These are phyloP conservation scores for Solanum gracilifrons DNA, from an alignment of 257 asterid genomes.

Conservation along the genomic window DNA sequence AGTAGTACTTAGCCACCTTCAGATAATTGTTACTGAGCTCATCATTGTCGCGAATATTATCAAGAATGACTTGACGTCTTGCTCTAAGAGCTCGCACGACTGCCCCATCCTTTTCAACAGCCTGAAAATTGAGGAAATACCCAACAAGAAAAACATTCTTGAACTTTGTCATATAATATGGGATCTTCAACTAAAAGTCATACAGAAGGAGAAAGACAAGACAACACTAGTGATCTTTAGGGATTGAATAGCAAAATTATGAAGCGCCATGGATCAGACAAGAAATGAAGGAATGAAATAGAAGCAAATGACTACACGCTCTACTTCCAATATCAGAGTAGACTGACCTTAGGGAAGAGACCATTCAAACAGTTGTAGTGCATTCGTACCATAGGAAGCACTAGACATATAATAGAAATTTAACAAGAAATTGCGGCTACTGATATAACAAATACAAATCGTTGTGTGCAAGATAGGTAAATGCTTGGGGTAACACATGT, in stretches of 20 bases:
- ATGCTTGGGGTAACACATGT: not conserved
- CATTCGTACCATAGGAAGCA: not conserved
- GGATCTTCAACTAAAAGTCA: not conserved
- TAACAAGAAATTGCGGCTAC: not conserved
- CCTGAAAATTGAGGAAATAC: slow-evolving; percentile 28
- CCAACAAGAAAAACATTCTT: not conserved
- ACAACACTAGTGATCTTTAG: not conserved
- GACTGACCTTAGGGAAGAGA: not conserved
- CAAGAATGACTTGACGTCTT: slow-evolving; percentile 87
- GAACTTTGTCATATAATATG: not conserved
- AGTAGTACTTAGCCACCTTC: slow-evolving; percentile 39
- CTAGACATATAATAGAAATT: not conserved
- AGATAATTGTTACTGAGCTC: slow-evolving; percentile 74
- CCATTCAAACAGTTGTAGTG: not conserved
- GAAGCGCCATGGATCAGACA: not conserved
- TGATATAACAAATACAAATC: not conserved
- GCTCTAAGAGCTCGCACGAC: slow-evolving; percentile 66
- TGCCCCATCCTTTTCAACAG: slow-evolving; percentile 59
- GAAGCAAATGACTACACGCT: not conserved
- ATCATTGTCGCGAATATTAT: slow-evolving; percentile 91
- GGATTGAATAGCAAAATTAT: not conserved
- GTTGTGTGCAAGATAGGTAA: not conserved
- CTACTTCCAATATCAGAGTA: not conserved
- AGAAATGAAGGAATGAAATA: not conserved
- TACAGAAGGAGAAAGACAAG: not conserved